Percentiles rank a stretch among this genome's conserved stretches.
phyloP scores from a whole-genome alignment of 257 asterid species.

The Solanum clarkiae region DNA sequence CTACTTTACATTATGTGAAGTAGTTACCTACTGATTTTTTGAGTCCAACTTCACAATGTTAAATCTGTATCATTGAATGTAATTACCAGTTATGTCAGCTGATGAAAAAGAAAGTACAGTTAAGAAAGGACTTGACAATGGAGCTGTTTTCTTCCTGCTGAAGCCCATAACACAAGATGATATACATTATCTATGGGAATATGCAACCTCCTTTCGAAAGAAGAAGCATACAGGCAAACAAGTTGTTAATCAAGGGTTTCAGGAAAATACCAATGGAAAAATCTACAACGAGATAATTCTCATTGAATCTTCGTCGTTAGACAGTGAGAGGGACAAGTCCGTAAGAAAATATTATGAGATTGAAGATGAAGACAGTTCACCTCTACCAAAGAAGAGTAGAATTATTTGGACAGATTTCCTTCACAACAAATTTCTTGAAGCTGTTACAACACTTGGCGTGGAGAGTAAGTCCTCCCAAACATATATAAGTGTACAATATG shows the following conservation, averaged over 20 bases:
- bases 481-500: too few relatives aligned
- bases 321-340: not conserved
- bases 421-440: slow-evolving; percentile 52
- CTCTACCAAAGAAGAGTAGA: slow-evolving; percentile 15
- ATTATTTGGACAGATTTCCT: slow-evolving; percentile 42
- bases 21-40: too few relatives aligned
- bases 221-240: not conserved
- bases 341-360: not conserved
- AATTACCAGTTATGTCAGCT: slow-evolving; percentile 38
- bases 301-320: not conserved
- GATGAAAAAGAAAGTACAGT: slow-evolving; percentile 20
- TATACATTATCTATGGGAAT: slow-evolving; percentile 41
- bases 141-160: slow-evolving; percentile 25
- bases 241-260: slow-evolving; percentile 4
- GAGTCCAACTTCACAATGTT: not conserved
- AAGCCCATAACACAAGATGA: slow-evolving; percentile 35
- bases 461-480: slow-evolving; percentile 21
- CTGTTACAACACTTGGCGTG: slow-evolving; percentile 35
- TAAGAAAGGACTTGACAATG: slow-evolving; percentile 23
- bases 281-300: not conserved
- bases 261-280: not conserved
- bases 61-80: not conserved
- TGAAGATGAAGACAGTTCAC: not conserved
- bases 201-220: slow-evolving; percentile 12
- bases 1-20: too few relatives aligned